These are phyloP conservation scores for Triglochin maritima DNA, from an alignment of 106 monocot species.

Conservation along the genomic window DNA sequence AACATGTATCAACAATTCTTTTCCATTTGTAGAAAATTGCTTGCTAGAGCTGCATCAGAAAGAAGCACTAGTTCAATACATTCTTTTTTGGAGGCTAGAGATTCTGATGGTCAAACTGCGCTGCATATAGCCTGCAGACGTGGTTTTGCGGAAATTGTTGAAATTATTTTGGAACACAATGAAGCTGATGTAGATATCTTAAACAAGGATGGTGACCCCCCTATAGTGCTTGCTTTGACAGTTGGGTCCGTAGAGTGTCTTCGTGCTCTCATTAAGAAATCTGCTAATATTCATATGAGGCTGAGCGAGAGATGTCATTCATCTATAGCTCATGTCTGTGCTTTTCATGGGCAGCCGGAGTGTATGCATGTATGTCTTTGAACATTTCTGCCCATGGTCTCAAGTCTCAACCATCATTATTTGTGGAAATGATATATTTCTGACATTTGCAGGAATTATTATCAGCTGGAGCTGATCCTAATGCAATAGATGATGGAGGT, in stretches of 20 bases:
- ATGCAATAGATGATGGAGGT: constrained; percentile 91
- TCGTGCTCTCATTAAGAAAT: constrained; percentile 55
- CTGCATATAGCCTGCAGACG: constrained; percentile 82
- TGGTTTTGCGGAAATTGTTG: constrained; percentile 72
- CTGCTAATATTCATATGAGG: constrained; percentile 59
- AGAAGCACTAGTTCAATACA: constrained; percentile 37
- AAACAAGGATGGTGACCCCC: constrained; percentile 90
- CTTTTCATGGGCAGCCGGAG: constrained; percentile 89
- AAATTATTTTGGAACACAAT: constrained; percentile 56
- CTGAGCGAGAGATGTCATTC: constrained; percentile 57
- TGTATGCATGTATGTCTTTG: constrained; percentile 73
- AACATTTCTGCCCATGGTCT: background rate
- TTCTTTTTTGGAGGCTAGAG: constrained; percentile 78
- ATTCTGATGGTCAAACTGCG: constrained; percentile 80
- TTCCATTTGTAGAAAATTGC: constrained; percentile 47
- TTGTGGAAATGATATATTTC: no score
- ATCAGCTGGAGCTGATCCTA: constrained; percentile 89
- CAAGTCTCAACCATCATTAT: no score
- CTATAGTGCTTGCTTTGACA: constrained; percentile 82
- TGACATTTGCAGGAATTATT: constrained; percentile 51
- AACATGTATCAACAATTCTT: background rate
- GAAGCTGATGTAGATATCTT: constrained; percentile 87
- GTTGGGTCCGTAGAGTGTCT: constrained; percentile 81
- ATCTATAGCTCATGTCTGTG: constrained; percentile 84
- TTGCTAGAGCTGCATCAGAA: constrained; percentile 52